Evolutionary conservation across 2,329 filamentous ascomycete species (phyloP), one percentile per base, ranked within the genome.

Genomic region (Lachnellula cervina): DNA sequence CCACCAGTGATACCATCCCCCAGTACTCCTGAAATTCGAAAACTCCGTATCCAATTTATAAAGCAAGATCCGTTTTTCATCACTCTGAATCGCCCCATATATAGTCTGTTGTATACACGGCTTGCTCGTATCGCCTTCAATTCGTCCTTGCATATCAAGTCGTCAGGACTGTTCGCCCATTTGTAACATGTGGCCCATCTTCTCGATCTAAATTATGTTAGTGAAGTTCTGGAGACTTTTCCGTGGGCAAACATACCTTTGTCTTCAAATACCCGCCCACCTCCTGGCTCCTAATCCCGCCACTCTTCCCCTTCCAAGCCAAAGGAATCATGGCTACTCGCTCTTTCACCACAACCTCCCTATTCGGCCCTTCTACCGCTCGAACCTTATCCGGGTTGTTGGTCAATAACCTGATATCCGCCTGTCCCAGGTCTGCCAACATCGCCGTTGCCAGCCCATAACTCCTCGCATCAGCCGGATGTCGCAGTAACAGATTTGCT

Each of bases 371-470:
- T 71, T 99, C 94, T 0, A 99, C 89, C 0, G 94, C 94, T 16
- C 90, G 80, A 43, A 99, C 89, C 76, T 99, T 99, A 66, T 99
- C 94, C 0, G 94, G 94, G 67, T 99, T 99, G 71, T 99, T 99
- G 9, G 94, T 99, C 65, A 99, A 75, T 50, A 99, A 75, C 37
- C 89, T 80, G 52, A 97, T 86, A 28, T 92, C 88, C 13, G 75
- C 72, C 64, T 96, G 80, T 0, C 90, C 92, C 32, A 99, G 75
- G 73, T 99, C 94, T 58, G 86, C 78, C 52, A 99, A 77, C 80
- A 99, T 97, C 0, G 93, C 92, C 1, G 94, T 99, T 2, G 94
- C 94, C n/a, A 99, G 75, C 1, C 94, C 94, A 68, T 99, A 99
- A 65, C 90, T 96, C 52, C 94, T 79, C 21, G 94, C 94, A 71